Percentiles rank a stretch among this genome's conserved stretches.
These are phyloP conservation scores for Zymoseptoria tritici DNA, from an alignment of 2,329 filamentous ascomycete genomes.

Conservation along the genomic window DNA sequence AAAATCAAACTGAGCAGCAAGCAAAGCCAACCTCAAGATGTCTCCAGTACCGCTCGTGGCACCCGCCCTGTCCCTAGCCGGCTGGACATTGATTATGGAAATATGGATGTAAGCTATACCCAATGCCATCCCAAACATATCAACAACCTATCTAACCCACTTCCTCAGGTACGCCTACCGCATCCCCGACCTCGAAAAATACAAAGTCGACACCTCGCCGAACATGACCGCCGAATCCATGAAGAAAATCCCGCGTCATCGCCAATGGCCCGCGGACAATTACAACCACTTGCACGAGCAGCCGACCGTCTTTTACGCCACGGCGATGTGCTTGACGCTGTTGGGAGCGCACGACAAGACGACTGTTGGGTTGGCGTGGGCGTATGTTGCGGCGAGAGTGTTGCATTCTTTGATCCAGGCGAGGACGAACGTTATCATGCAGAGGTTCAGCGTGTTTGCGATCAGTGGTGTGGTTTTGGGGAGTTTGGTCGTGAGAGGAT, in stretches of 20 bases:
- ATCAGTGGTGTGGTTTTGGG: slow-evolving; percentile 2
- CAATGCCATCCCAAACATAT: background rate
- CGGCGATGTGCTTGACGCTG: slow-evolving; percentile 30
- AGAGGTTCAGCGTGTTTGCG: slow-evolving; percentile 2
- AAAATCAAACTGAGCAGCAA: background rate
- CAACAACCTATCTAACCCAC: background rate
- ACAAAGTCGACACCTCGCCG: slow-evolving; percentile 11
- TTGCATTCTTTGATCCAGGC: slow-evolving; percentile 36
- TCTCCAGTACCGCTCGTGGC: slow-evolving; percentile 6
- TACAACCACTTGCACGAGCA: slow-evolving; percentile 19
- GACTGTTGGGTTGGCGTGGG: slow-evolving; percentile 35
- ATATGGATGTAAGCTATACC: slow-evolving; percentile 6
- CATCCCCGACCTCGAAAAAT: slow-evolving; percentile 8
- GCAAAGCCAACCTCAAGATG: background rate
- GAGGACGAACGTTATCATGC: slow-evolving; percentile 30
- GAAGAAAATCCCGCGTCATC: slow-evolving; percentile 9
- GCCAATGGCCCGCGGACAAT: slow-evolving; percentile 14
- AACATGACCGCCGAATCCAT: slow-evolving; percentile 2
- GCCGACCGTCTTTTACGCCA: slow-evolving; percentile 36
- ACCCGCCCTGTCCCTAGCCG: slow-evolving; percentile 8
- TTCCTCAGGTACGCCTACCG: slow-evolving; percentile 11
- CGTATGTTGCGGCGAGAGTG: slow-evolving; percentile 35
- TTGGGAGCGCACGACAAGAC: slow-evolving; percentile 21
- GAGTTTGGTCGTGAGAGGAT: slow-evolving; percentile 4
- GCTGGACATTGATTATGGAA: slow-evolving; percentile 13